phyloP scores from a whole-genome alignment of 805 yeast genomes.

The Kuraishia hungarica region DNA sequence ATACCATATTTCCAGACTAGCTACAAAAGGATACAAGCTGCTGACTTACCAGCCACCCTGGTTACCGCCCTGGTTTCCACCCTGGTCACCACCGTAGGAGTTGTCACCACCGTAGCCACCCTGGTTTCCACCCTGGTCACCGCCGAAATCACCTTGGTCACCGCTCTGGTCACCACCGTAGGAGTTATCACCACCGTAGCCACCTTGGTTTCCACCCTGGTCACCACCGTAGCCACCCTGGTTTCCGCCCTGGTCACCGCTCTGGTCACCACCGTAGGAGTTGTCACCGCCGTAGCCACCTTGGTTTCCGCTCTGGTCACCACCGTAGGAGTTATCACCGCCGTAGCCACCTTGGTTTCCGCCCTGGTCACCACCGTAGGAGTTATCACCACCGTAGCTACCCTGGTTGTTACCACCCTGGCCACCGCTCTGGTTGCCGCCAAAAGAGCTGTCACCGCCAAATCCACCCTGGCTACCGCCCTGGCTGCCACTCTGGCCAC shows the following conservation, averaged over 20 bases:
- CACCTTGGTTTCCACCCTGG: conserved; percentile 1
- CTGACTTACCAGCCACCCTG: conserved; percentile 9
- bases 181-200: conserved; percentile 15
- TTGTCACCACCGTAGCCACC: too few species aligned
- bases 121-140: background rate
- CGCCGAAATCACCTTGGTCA: background rate
- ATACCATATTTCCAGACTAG: background rate
- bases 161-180: conserved; percentile 15
- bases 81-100: background rate
- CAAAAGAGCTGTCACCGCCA: conserved; percentile 17
- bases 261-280: conserved; percentile 21
- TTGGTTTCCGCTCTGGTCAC: conserved; percentile 15
- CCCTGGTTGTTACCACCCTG: too few species aligned
- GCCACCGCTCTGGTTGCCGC: conserved; percentile 15
- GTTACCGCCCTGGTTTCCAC: background rate
- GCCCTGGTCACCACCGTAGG: conserved; percentile 14
- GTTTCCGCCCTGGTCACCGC: conserved; percentile 19
- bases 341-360: background rate
- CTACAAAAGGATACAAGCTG: background rate
- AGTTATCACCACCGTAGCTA: conserved; percentile 13
- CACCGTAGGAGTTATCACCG: conserved; percentile 3
- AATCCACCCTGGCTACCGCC: conserved; percentile 1
- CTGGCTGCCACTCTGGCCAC: background rate
- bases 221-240: conserved; percentile 12
- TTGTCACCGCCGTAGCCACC: conserved; percentile 18